phyloP scores from a whole-genome alignment of 306 rosid species.

The Acacia melanoxylon region DNA sequence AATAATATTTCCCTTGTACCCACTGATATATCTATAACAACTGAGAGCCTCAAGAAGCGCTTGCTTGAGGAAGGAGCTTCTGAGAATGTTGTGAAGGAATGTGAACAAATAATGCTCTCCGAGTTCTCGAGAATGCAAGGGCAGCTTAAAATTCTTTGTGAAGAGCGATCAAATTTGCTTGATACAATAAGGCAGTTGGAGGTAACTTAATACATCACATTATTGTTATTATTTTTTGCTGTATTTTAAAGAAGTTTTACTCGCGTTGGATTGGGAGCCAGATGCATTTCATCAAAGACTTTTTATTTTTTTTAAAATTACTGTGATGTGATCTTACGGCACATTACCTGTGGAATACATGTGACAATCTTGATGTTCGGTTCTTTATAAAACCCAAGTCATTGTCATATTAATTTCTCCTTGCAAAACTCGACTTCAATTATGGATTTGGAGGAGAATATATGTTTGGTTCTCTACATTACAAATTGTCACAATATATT shows the following conservation, averaged over 20 bases:
- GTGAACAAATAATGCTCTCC: constrained; percentile 87
- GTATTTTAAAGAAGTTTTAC: background rate
- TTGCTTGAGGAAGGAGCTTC: constrained; percentile 71
- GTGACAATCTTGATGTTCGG: background rate
- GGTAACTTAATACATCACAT: constrained; percentile 49
- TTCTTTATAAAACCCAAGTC: background rate
- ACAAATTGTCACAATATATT: background rate
- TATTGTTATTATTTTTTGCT: background rate
- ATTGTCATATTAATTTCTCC: background rate
- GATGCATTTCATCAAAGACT: background rate
- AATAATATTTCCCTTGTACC: constrained; percentile 51
- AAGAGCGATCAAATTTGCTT: constrained; percentile 72
- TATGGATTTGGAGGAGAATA: constrained; percentile 1
- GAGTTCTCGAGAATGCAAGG: constrained; percentile 76
- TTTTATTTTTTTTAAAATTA: background rate
- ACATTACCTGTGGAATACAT: constrained; percentile 5
- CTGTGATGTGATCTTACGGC: background rate
- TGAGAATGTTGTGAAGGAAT: constrained; percentile 70
- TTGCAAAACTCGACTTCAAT: background rate
- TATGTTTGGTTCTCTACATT: background rate
- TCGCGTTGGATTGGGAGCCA: background rate
- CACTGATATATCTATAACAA: constrained; percentile 51
- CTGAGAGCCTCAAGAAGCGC: constrained; percentile 71
- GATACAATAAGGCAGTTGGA: constrained; percentile 88
- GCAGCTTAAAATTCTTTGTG: constrained; percentile 61